A percentile compares a stretch with the other conserved stretches of the same genome.
Evolutionary conservation across 2,329 filamentous ascomycete species (phyloP).

Genomic region (Cladosporium sp.): DNA sequence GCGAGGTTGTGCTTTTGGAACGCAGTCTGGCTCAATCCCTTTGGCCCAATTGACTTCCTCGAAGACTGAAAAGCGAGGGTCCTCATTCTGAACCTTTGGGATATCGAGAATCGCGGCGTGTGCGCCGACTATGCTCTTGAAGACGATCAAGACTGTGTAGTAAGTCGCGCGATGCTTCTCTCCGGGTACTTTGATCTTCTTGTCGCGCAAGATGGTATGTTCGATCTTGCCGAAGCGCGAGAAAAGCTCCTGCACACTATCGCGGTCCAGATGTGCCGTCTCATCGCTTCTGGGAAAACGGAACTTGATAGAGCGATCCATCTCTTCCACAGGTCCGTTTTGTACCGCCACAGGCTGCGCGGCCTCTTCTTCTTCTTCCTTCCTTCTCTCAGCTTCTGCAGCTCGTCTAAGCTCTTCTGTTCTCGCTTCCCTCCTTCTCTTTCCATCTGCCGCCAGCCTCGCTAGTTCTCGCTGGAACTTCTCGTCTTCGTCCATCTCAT

Average conservation of each 20-base stretch:
- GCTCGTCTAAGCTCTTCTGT: slow-evolving; percentile 51
- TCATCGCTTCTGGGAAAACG: slow-evolving; percentile 34
- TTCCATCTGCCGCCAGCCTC: slow-evolving; percentile 44
- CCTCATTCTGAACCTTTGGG: slow-evolving; percentile 20
- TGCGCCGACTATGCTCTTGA: slow-evolving; percentile 54
- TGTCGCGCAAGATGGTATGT: slow-evolving; percentile 53
- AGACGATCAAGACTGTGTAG: slow-evolving; percentile 54
- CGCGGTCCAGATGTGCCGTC: slow-evolving; percentile 40
- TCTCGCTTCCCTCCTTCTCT: slow-evolving; percentile 53
- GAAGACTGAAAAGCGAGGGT: slow-evolving; percentile 45
- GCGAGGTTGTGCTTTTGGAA: slow-evolving; percentile 21
- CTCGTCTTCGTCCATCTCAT: slow-evolving; percentile 48
- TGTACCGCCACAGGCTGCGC: not conserved
- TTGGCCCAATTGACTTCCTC: slow-evolving; percentile 54
- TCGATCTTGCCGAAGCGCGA: slow-evolving; percentile 55
- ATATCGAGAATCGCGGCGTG: slow-evolving; percentile 53
- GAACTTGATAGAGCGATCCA: slow-evolving; percentile 56
- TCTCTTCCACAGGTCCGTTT: slow-evolving; percentile 38
- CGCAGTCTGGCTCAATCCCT: slow-evolving; percentile 48
- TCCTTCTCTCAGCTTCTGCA: slow-evolving; percentile 41
- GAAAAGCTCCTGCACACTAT: slow-evolving; percentile 46
- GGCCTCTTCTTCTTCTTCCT: slow-evolving; percentile 11
- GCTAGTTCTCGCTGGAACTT: slow-evolving; percentile 53
- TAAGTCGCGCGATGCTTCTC: slow-evolving; percentile 27
- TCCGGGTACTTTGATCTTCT: slow-evolving; percentile 38